Evolutionary conservation across 192 early-diverging fungal species (phyloP).

Genomic region (Phycomyces nitens): DNA sequence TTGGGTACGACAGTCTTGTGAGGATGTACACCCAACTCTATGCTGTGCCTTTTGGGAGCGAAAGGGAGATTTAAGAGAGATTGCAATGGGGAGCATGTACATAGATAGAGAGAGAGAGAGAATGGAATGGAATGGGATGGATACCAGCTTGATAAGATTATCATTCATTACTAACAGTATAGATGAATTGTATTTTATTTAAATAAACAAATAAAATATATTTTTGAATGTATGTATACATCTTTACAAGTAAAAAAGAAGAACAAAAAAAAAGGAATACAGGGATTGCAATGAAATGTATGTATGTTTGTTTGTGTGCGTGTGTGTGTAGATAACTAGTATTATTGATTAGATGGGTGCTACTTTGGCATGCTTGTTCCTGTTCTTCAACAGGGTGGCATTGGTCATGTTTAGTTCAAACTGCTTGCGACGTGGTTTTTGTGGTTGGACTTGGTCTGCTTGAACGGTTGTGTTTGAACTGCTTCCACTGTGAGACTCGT

Average conservation of each 20-base stretch:
- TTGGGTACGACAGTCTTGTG: conserved; percentile 86
- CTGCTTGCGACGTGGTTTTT: neutral
- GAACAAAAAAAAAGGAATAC: no score
- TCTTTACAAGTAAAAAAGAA: neutral
- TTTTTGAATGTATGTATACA: neutral
- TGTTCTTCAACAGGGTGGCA: conserved; percentile 16
- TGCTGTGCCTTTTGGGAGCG: conserved; percentile 39
- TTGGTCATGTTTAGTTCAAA: conserved; percentile 30
- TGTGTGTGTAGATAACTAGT: no score
- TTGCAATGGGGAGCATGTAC: neutral
- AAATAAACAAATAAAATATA: conserved; percentile 35
- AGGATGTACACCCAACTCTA: conserved; percentile 79
- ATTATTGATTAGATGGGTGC: no score
- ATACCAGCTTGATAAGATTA: neutral
- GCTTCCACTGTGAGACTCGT: neutral
- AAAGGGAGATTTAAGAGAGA: neutral
- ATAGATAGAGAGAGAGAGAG: neutral
- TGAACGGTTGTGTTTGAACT: neutral
- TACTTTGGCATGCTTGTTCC: conserved; percentile 5
- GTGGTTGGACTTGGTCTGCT: neutral
- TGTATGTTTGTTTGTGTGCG: no score
- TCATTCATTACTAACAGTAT: neutral
- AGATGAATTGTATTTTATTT: neutral
- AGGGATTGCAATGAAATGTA: no score
- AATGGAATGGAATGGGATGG: neutral